A percentile compares a stretch with the other conserved stretches of the same genome.
Conservation (phyloP, 352 stramenopile genomes). For the Pythium aquatile region DNA sequence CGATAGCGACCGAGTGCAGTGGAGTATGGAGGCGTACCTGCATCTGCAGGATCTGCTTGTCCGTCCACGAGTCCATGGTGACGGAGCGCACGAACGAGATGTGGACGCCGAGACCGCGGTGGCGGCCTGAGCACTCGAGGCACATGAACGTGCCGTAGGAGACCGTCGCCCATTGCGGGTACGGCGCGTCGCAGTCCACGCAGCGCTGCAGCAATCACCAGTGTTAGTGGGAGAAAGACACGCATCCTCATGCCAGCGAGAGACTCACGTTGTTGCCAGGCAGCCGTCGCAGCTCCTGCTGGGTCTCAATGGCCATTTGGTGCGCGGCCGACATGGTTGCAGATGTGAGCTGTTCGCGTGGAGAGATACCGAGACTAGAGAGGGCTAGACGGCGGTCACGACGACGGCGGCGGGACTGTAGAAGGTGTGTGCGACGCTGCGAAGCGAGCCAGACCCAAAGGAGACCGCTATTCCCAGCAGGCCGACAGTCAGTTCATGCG, state of each 20-base stretch:
- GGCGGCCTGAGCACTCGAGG: slow-evolving; percentile 92
- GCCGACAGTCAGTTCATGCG: slow-evolving; percentile 3
- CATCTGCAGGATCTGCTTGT: slow-evolving; percentile 87
- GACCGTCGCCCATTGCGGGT: slow-evolving; percentile 93
- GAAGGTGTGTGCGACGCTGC: slow-evolving; percentile 4
- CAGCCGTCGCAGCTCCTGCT: slow-evolving; percentile 81
- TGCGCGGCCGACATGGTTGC: slow-evolving; percentile 41
- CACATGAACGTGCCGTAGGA: slow-evolving; percentile 96
- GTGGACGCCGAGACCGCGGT: slow-evolving; percentile 91
- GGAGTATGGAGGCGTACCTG: slow-evolving; percentile 32
- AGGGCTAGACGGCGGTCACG: background rate
- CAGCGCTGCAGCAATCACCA: slow-evolving; percentile 51
- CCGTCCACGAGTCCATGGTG: slow-evolving; percentile 87
- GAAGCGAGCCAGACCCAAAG: slow-evolving; percentile 7
- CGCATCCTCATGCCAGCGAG: background rate
- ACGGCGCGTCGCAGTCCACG: slow-evolving; percentile 93
- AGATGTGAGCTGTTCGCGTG: background rate
- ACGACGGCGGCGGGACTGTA: background rate
- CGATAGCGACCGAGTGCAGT: background rate
- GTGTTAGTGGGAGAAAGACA: slow-evolving; percentile 9
- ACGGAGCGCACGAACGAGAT: slow-evolving; percentile 91
- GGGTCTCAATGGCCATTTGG: slow-evolving; percentile 83
- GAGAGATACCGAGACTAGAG: background rate
- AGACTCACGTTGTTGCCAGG: slow-evolving; percentile 79
- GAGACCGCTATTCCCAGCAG: slow-evolving; percentile 1